phyloP scores from a whole-genome alignment of 768 basidiomycete species.

The Leccinum barrowsii region DNA sequence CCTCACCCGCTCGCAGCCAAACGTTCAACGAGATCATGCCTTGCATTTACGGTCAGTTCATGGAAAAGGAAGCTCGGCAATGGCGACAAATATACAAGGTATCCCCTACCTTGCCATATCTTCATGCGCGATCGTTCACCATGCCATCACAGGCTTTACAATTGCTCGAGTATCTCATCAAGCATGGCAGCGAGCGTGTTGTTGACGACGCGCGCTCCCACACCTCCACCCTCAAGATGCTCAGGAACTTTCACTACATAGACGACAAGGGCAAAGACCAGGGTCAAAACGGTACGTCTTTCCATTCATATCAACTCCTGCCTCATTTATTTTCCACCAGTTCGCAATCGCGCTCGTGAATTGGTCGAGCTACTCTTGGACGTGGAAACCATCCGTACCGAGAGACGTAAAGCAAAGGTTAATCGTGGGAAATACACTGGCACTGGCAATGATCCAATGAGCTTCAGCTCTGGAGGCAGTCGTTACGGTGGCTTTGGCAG shows the following conservation, averaged over 20 bases:
- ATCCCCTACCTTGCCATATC: not conserved
- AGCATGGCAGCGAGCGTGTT: conserved; percentile 95
- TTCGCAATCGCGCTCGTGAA: conserved; percentile 91
- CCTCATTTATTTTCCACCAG: conserved; percentile 38
- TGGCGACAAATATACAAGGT: conserved; percentile 99
- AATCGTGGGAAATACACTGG: conserved; percentile 91
- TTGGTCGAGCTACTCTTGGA: conserved; percentile 89
- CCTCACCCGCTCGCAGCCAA: conserved; percentile 53
- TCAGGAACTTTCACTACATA: conserved; percentile 95
- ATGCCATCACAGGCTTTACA: conserved; percentile 65
- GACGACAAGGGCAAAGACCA: conserved; percentile 99
- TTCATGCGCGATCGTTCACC: not conserved
- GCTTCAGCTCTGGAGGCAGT: conserved; percentile 54
- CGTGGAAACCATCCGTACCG: conserved; percentile 83
- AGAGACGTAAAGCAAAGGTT: conserved; percentile 87
- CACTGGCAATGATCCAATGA: conserved; percentile 75
- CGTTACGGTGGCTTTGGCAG: conserved; percentile 71
- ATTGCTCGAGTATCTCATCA: conserved; percentile 92
- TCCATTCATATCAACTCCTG: not conserved
- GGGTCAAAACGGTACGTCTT: conserved; percentile 84
- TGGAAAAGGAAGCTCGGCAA: conserved; percentile 97
- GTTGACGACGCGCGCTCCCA: conserved; percentile 97
- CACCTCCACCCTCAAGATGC: conserved; percentile 94
- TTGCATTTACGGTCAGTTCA: conserved; percentile 88
- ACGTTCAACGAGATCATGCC: conserved; percentile 99